Evolutionary conservation across 1,139 yeast species (phyloP).

Genomic region (Debaryomyces subglobosus): DNA sequence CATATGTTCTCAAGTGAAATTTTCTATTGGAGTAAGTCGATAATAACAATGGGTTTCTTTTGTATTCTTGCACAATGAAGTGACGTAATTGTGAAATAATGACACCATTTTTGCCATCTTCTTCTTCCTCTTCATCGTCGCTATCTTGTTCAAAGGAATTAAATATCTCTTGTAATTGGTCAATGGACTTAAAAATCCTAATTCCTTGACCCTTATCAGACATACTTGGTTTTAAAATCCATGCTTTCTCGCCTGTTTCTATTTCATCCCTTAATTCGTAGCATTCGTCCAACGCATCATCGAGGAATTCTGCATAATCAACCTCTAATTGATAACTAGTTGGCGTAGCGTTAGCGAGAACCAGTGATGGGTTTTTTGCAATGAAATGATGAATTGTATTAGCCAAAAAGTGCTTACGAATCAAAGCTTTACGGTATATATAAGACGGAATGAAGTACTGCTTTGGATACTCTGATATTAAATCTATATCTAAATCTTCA

Average conservation of each 20-base stretch:
- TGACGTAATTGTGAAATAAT: constrained; percentile 87
- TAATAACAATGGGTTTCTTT: constrained; percentile 66
- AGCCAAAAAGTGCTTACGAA: constrained; percentile 85
- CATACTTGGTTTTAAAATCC: constrained; percentile 96
- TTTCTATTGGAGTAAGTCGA: constrained; percentile 65
- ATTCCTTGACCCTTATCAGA: constrained; percentile 97
- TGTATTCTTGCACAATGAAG: constrained; percentile 84
- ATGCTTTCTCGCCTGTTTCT: constrained; percentile 62
- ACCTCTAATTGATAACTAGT: constrained; percentile 79
- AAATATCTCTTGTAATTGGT: constrained; percentile 79
- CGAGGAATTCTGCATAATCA: constrained; percentile 96
- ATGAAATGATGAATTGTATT: constrained; percentile 74
- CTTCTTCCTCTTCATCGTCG: constrained; percentile 46
- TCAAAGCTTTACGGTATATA: constrained; percentile 82
- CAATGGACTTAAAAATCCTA: constrained; percentile 73
- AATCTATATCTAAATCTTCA: constrained; percentile 82
- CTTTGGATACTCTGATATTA: constrained; percentile 37
- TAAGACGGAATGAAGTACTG: constrained; percentile 77
- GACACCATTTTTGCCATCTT: constrained; percentile 54
- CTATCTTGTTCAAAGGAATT: constrained; percentile 79
- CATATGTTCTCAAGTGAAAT: constrained; percentile 87
- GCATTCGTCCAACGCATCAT: constrained; percentile 89
- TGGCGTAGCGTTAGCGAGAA: constrained; percentile 65
- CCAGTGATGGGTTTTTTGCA: constrained; percentile 74
- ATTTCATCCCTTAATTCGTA: constrained; percentile 84